Evolutionary conservation across 441 rosid species (phyloP), one percentile per base, ranked within the genome.

Genomic region (Melastoma candidum): DNA sequence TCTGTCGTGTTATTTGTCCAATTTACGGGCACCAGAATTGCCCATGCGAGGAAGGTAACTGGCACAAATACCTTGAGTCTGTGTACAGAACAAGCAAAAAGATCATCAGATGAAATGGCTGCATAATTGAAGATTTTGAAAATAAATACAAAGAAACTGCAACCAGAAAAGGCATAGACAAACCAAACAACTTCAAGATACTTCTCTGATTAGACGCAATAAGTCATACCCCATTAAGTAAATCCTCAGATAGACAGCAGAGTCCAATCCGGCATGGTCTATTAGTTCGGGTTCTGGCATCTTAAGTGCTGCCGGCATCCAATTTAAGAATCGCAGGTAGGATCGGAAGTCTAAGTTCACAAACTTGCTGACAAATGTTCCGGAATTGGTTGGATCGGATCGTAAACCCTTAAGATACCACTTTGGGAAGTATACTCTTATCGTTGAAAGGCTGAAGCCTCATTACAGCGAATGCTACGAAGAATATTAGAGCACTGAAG

Each of bases 211-310:
- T 26, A 56, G 44, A 13, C n/a, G 36, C 2, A 8, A 8, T 45
- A 44, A 24, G 46, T 55, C 66, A 52, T 77, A 87, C 95, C 97
- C 97, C 44, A 89, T 57, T 81, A 76, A 71, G 83, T 87, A 89
- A 54, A 93, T 89, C 53, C 97, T 79, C 74, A 93, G 76, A 59
- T 87, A 93, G 49, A 80, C 96, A 36, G 79, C 99, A 43, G 97
- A 93, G 64, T 93, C 97, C 79, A 93, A 72, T 36, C 99, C 99
- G 0, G 99, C 99, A 63, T 93, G 99, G 7, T 89, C 97, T 54
- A 93, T 80, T 49, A 93, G 96, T 70, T 89, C 97, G 46, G 74
- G 82, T 74, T 93, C 99, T 0, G 99, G 97, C 99, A 93, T 93
- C 69, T 72, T 84, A 12, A 94, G 77, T 0, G 99, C 96, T 10